These are phyloP conservation scores for Perkinsela sp. DNA, from an alignment of 208 protist species.

Conservation along the genomic window DNA sequence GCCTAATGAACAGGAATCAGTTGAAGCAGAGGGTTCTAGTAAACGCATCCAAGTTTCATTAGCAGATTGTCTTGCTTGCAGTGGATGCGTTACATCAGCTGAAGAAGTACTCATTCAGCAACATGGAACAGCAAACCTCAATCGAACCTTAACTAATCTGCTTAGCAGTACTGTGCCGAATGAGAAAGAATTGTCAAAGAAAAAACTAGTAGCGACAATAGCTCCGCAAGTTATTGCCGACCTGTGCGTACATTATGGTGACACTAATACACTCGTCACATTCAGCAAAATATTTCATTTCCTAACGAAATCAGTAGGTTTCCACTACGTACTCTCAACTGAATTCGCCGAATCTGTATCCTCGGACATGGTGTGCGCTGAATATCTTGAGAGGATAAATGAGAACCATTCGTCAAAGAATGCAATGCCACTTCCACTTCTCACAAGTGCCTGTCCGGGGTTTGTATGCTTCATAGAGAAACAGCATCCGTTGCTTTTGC, in stretches of 20 bases:
- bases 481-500: constrained; percentile 56
- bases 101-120: constrained; percentile 74
- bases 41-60: constrained; percentile 38
- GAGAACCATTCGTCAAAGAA: constrained; percentile 2
- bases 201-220: constrained; percentile 53
- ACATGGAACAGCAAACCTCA: constrained; percentile 26
- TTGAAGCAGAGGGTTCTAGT: neutral
- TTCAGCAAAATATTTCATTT: constrained; percentile 29
- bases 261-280: constrained; percentile 8
- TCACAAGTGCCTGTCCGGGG: constrained; percentile 78
- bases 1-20: neutral
- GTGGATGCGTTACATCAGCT: constrained; percentile 86
- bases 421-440: constrained; percentile 30
- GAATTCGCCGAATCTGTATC: constrained; percentile 33
- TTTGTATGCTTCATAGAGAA: constrained; percentile 96
- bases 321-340: constrained; percentile 32
- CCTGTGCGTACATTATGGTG: constrained; percentile 42
- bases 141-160: constrained; percentile 6
- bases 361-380: constrained; percentile 24
- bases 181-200: too few relatives aligned
- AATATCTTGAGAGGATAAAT: constrained; percentile 28
- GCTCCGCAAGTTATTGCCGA: constrained; percentile 66
- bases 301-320: constrained; percentile 14
- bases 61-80: constrained; percentile 60
- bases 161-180: neutral